Evolutionary conservation across 2,329 filamentous ascomycete genomes (phyloP).

Genomic region (Alternaria novae-zelandiae): DNA sequence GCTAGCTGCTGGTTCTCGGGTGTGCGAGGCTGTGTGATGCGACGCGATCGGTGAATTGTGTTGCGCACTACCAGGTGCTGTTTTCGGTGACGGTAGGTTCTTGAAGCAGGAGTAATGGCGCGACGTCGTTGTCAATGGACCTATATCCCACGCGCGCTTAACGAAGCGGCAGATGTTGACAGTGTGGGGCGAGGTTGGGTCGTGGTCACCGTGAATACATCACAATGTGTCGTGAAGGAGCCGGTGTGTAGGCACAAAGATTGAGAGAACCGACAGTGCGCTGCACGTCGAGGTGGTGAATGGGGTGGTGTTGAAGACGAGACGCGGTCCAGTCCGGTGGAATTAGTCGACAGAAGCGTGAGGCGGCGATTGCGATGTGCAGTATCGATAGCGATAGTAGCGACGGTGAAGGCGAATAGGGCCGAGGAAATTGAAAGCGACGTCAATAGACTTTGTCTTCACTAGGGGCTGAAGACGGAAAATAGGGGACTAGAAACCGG

Average conservation of each 20-base stretch:
- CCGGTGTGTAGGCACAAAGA: slow-evolving; percentile 13
- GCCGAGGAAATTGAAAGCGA: slow-evolving; percentile 6
- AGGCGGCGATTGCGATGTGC: slow-evolving; percentile 6
- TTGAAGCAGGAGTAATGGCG: slow-evolving; percentile 15
- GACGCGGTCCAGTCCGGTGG: slow-evolving; percentile 11
- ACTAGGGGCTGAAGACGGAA: slow-evolving; percentile 8
- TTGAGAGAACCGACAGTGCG: slow-evolving; percentile 19
- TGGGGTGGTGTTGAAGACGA: slow-evolving; percentile 2
- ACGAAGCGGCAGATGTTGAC: slow-evolving; percentile 24
- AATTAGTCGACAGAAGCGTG: slow-evolving; percentile 4
- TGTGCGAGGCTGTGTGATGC: slow-evolving; percentile 3
- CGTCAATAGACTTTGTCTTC: slow-evolving; percentile 11
- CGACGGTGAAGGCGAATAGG: slow-evolving; percentile 12
- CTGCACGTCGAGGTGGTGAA: slow-evolving; percentile 27
- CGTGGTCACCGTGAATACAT: slow-evolving; percentile 40
- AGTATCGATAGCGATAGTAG: slow-evolving; percentile 3
- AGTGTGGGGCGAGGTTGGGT: slow-evolving; percentile 26
- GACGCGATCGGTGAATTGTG: slow-evolving; percentile 10
- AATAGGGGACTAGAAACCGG: background rate
- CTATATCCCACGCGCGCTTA: slow-evolving; percentile 28
- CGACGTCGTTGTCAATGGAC: slow-evolving; percentile 7
- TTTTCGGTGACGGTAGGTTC: slow-evolving; percentile 2
- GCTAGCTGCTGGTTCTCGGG: slow-evolving; percentile 1
- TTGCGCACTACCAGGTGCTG: slow-evolving; percentile 28
- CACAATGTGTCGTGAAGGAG: slow-evolving; percentile 24